phyloP scores from a whole-genome alignment of 2,329 filamentous ascomycete species.

The Tolypocladium tropicale region DNA sequence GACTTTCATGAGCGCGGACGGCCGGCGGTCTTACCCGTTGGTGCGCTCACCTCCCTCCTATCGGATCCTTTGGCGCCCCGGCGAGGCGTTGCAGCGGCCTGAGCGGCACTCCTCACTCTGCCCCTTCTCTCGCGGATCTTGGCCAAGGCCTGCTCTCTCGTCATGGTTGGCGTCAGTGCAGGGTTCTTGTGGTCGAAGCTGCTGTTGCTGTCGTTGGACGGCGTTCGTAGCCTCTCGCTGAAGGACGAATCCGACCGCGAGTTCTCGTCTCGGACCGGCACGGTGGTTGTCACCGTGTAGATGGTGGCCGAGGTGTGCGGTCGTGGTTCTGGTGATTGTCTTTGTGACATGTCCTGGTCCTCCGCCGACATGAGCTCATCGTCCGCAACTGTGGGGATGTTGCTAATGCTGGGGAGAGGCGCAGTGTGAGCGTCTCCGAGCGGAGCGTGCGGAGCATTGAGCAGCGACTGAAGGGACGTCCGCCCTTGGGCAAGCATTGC shows the following conservation, averaged over 20 bases:
- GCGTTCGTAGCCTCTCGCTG: slow-evolving; percentile 33
- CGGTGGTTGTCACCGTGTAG: slow-evolving; percentile 38
- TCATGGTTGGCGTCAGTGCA: slow-evolving; percentile 55
- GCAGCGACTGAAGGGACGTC: slow-evolving; percentile 49
- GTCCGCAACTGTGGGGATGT: slow-evolving; percentile 25
- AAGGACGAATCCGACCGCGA: slow-evolving; percentile 27
- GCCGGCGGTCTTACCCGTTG: slow-evolving; percentile 16
- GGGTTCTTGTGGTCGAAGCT: slow-evolving; percentile 46
- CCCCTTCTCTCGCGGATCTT: slow-evolving; percentile 65
- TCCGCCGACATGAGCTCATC: slow-evolving; percentile 4
- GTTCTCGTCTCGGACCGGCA: slow-evolving; percentile 39
- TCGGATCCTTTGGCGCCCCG: slow-evolving; percentile 44
- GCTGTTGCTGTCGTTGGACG: slow-evolving; percentile 25
- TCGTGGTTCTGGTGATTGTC: slow-evolving; percentile 18
- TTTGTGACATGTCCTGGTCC: slow-evolving; percentile 7
- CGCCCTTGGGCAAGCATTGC: slow-evolving; percentile 43
- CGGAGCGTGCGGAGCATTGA: slow-evolving; percentile 45
- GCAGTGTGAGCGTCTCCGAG: slow-evolving; percentile 25
- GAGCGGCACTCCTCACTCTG: slow-evolving; percentile 57
- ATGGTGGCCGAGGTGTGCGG: slow-evolving; percentile 36
- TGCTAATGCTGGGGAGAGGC: slow-evolving; percentile 29
- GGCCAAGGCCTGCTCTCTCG: slow-evolving; percentile 63
- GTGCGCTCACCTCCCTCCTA: slow-evolving; percentile 39
- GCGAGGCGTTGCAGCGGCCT: slow-evolving; percentile 45
- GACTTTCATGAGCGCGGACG: slow-evolving; percentile 1